Conservation (phyloP, 2,329 filamentous ascomycete genomes). For the Alternaria sp. region DNA sequence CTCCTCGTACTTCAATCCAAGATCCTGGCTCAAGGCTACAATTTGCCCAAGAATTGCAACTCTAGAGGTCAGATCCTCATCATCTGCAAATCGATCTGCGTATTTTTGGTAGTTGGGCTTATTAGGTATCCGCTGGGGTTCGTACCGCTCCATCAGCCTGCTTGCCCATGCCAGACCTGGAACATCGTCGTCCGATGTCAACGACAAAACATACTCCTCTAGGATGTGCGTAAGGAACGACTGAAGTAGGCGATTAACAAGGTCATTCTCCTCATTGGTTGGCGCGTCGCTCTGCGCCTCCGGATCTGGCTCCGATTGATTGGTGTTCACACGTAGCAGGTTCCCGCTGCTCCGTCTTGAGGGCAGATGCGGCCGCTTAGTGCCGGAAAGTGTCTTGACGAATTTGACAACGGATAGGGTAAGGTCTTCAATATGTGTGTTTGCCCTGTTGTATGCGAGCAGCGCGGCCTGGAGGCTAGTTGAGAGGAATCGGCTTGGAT, state of each 20-base stretch:
- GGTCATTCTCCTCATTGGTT: conserved; percentile 63
- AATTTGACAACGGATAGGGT: conserved; percentile 76
- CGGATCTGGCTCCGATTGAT: conserved; percentile 60
- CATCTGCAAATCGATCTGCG: conserved; percentile 70
- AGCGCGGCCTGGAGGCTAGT: conserved; percentile 78
- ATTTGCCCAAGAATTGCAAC: conserved; percentile 77
- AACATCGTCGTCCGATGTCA: conserved; percentile 56
- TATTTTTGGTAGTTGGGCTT: conserved; percentile 70
- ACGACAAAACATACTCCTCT: conserved; percentile 74
- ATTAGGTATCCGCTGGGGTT: conserved; percentile 65
- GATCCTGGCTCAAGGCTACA: conserved; percentile 70
- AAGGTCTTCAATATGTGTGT: conserved; percentile 67
- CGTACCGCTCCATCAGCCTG: conserved; percentile 73
- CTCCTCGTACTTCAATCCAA: conserved; percentile 60
- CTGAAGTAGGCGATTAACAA: conserved; percentile 73
- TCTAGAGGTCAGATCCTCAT: conserved; percentile 67
- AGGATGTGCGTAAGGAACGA: conserved; percentile 81
- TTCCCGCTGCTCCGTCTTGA: conserved; percentile 64
- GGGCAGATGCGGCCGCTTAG: conserved; percentile 72
- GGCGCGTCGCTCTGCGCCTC: conserved; percentile 61
- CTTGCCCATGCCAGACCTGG: conserved; percentile 61
- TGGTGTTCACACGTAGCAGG: conserved; percentile 50
- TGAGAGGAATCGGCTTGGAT: conserved; percentile 80
- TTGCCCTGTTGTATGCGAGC: conserved; percentile 69
- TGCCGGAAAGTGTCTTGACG: conserved; percentile 72